A percentile compares a stretch with the other conserved stretches of the same genome.
Conservation (phyloP, 2,329 filamentous ascomycete genomes). For the Reticulascus tulasneorum region DNA sequence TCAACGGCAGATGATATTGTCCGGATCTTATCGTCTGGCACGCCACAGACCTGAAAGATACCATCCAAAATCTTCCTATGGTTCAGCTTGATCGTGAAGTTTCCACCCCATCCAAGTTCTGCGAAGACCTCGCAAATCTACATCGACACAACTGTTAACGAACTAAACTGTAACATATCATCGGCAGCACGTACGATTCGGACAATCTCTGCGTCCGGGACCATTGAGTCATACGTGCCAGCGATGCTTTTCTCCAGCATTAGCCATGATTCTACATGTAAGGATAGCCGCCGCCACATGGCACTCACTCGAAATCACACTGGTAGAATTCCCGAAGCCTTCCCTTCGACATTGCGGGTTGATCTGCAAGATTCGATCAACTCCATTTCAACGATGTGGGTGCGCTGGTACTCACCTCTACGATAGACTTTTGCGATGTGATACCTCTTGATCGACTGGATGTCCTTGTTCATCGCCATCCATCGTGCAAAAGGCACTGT, state of each 20-base stretch:
- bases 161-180: no score
- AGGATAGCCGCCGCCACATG: no score
- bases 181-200: constrained; percentile 62
- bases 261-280: no score
- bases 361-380: no score
- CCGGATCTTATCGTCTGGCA: constrained; percentile 80
- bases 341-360: constrained; percentile 83
- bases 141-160: no score
- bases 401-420: constrained; percentile 2
- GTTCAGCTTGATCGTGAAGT: constrained; percentile 88
- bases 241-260: no score
- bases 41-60: constrained; percentile 85
- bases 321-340: constrained; percentile 96
- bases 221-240: constrained; percentile 81
- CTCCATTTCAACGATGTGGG: no score
- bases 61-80: constrained; percentile 93
- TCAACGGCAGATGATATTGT: constrained; percentile 91
- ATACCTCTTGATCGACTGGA: constrained; percentile 86
- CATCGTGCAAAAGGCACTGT: constrained; percentile 90
- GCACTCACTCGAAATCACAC: constrained; percentile 97
- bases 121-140: constrained; percentile 84
- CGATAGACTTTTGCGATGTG: constrained; percentile 84
- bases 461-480: constrained; percentile 82
- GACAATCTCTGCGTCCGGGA: constrained; percentile 86
- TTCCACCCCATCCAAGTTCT: constrained; percentile 67